phyloP scores from a whole-genome alignment of 164 flowering plant genomes.

The Magnolia sinica region DNA sequence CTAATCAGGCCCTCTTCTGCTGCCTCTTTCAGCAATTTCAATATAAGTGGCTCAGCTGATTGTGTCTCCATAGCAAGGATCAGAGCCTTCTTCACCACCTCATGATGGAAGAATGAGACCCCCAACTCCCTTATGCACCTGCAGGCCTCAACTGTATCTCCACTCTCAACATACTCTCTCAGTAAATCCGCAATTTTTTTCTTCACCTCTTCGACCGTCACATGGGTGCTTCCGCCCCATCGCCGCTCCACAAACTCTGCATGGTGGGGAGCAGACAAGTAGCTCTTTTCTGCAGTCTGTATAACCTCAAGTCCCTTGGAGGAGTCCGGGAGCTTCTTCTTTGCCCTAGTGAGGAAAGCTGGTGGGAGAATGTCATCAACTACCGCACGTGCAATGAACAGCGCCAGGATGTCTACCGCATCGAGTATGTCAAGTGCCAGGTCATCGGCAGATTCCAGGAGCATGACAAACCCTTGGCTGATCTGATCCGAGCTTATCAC shows the following conservation, averaged over 20 bases:
- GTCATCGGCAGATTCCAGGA: constrained; percentile 96
- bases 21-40: constrained; percentile 74
- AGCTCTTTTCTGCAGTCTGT: constrained; percentile 91
- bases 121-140: constrained; percentile 87
- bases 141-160: constrained; percentile 87
- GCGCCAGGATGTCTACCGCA: constrained; percentile 84
- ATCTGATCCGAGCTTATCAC: constrained; percentile 76
- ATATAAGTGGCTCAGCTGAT: constrained; percentile 62
- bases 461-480: constrained; percentile 84
- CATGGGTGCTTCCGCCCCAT: constrained; percentile 96
- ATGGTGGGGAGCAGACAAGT: constrained; percentile 97
- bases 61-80: constrained; percentile 82
- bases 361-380: constrained; percentile 99
- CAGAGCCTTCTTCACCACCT: constrained; percentile 88
- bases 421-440: constrained; percentile 81
- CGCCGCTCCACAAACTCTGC: constrained; percentile 92
- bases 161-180: constrained; percentile 85
- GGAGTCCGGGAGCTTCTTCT: constrained; percentile 56
- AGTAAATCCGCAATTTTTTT: constrained; percentile 71
- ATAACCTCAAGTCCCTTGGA: constrained; percentile 76
- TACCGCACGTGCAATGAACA: constrained; percentile 93
- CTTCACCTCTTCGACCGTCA: constrained; percentile 93
- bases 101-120: constrained; percentile 90
- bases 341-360: constrained; percentile 76
- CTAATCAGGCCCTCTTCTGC: constrained; percentile 92